phyloP scores from a whole-genome alignment of 1,284 basidiomycete genomes.

The Leccinum holopus region DNA sequence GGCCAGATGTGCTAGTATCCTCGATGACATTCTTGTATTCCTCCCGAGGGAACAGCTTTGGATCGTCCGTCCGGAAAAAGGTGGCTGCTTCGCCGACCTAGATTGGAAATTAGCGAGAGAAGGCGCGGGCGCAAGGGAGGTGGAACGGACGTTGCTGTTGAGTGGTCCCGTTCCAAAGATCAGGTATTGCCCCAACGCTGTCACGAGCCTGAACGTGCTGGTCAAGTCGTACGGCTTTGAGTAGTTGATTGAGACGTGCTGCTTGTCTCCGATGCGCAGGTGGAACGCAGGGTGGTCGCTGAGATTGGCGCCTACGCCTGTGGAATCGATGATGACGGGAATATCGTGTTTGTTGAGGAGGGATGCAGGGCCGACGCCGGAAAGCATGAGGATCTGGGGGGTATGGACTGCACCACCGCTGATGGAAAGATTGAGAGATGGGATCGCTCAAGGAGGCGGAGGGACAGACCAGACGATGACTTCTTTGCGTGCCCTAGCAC shows the following conservation, averaged over 20 bases:
- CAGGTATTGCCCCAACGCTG: conserved; percentile 44
- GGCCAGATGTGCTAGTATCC: conserved; percentile 52
- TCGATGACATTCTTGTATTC: conserved; percentile 42
- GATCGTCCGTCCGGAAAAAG: conserved; percentile 58
- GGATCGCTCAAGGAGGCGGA: background rate
- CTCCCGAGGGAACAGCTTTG: conserved; percentile 46
- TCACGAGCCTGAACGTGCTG: conserved; percentile 37
- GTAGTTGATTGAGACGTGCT: conserved; percentile 42
- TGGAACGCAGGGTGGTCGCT: conserved; percentile 56
- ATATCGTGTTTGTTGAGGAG: conserved; percentile 53
- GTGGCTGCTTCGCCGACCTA: conserved; percentile 59
- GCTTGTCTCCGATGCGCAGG: conserved; percentile 51
- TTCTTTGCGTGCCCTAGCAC: conserved; percentile 53
- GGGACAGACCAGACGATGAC: conserved; percentile 56
- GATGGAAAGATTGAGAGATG: conserved; percentile 1
- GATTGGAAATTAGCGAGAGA: conserved; percentile 8
- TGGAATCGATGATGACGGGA: conserved; percentile 51
- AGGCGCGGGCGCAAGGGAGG: background rate
- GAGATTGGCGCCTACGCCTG: conserved; percentile 60
- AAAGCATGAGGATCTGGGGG: conserved; percentile 70
- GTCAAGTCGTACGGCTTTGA: conserved; percentile 38
- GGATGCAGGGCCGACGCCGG: conserved; percentile 60
- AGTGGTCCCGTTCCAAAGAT: conserved; percentile 47
- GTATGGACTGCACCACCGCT: conserved; percentile 66
- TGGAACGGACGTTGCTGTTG: conserved; percentile 50